Evolutionary conservation across 225 moss, liverwort and hornwort genomes (phyloP).

Genomic region (Thuidium tamariscinum): DNA sequence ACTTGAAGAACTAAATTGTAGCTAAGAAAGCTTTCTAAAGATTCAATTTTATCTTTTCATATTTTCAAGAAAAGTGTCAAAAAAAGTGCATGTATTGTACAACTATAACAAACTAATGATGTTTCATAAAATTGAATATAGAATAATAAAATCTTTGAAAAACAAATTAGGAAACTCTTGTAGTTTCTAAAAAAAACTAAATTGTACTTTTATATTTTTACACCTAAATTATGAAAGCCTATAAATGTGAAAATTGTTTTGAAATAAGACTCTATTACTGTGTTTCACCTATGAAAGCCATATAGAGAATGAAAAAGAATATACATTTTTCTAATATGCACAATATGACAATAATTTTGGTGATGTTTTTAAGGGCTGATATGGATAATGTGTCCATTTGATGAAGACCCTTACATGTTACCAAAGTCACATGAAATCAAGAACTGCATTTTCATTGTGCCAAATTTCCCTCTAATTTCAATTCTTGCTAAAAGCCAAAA

Average conservation of each 20-base stretch:
- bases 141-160: too few relatives aligned
- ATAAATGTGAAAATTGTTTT: not conserved
- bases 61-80: too few relatives aligned
- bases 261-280: not conserved
- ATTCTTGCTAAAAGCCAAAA: not conserved
- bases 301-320: not conserved
- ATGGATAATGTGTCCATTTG: not conserved
- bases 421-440: not conserved
- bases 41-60: too few relatives aligned
- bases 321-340: not conserved
- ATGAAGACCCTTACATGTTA: not conserved
- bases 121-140: too few relatives aligned
- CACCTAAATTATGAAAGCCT: not conserved
- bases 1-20: too few relatives aligned
- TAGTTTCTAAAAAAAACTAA: not conserved
- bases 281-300: not conserved
- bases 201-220: not conserved
- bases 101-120: too few relatives aligned
- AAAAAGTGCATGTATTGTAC: too few relatives aligned
- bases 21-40: too few relatives aligned
- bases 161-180: not conserved
- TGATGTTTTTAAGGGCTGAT: not conserved
- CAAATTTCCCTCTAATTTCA: not conserved
- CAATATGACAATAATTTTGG: fast-evolving
- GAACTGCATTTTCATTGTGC: fast-evolving